Base-by-base conservation (phyloP, 257 asterid genomes). In the Forsythia viridissima region DNA sequence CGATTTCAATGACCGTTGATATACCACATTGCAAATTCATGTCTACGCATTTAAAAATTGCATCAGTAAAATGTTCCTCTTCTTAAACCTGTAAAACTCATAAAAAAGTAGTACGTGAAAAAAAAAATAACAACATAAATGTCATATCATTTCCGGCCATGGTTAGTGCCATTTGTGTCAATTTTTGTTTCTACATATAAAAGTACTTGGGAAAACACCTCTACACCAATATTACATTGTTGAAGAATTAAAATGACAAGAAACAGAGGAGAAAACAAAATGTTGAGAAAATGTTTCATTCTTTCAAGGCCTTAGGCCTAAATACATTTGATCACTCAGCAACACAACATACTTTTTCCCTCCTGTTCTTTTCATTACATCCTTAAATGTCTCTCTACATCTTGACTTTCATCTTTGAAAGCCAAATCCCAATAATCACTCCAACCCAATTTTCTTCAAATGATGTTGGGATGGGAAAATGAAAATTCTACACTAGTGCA, bases 401-500 rank as follows among this genome's bases (percentile, higher is more conserved):
- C 65, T 81, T 71, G 91, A 72, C 95, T 90, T 87, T 84, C 93
- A 83, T 88, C 92, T 92, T 91, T 82, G 97, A 91, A 92, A 90
- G 92, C 93, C 92, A 76, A 82, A 76, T 48, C 80, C 82, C 71
- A 79, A 84, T 70, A 48, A 71, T 46, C 87, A 77, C 73, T 67
- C 92, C 94, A 84, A 75, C 91, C 92, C 92, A 84, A 44, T 52
- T 72, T 51, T 77, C 76, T 73, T 70, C 77, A 85, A 82, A 85
- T 75, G 77, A 71, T 52, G 55, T 57, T 55, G 82, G 93, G 89
- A 36, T 24, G 89, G 86, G 91, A 85, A 75, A 67, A 81, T 41
- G 38, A 80, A 87, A 80, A 82, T 24, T 79, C 90, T 89, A 87
- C 79, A 78, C 89, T 85, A 87, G 40, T 61, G 79, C 86, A 75